phyloP scores from a whole-genome alignment of 2,329 filamentous ascomycete genomes.

The Simplicillium aogashimaense region DNA sequence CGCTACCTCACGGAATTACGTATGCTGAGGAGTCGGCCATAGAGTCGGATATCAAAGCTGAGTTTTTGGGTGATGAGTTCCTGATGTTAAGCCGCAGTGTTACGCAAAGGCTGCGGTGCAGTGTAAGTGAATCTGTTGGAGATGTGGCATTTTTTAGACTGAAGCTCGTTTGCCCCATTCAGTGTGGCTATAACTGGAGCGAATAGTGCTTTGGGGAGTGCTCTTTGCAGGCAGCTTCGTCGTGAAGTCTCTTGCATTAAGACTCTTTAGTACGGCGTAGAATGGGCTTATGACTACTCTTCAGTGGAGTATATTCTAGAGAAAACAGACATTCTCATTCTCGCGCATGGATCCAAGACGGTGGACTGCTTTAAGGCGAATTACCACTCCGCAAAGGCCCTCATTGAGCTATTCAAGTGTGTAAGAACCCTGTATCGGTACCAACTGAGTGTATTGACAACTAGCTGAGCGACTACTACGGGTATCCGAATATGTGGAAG shows the following conservation, averaged over 20 bases:
- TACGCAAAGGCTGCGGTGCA: too few species aligned
- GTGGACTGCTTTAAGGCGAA: constrained; percentile 4
- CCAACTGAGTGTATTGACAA: not conserved
- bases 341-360: constrained; percentile 8
- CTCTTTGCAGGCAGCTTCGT: constrained; percentile 1
- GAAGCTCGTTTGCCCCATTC: too few species aligned
- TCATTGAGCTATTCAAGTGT: constrained; percentile 7
- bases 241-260: constrained; percentile 4
- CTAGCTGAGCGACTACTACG: not conserved
- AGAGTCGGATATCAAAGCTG: too few species aligned
- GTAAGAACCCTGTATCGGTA: not conserved
- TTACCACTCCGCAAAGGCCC: constrained; percentile 2
- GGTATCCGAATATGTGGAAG: not conserved
- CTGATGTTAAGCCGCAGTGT: too few species aligned
- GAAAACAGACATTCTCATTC: constrained; percentile 8
- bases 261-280: constrained; percentile 2
- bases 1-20: too few species aligned
- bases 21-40: too few species aligned
- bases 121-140: too few species aligned
- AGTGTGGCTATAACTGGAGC: constrained; percentile 10
- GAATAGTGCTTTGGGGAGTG: constrained; percentile 6
- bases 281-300: constrained; percentile 6
- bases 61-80: too few species aligned
- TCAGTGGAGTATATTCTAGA: constrained; percentile 3
- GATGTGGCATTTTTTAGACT: too few species aligned